Base-by-base conservation (phyloP, 805 yeast genomes). In the Limtongozyma cylindracea region DNA sequence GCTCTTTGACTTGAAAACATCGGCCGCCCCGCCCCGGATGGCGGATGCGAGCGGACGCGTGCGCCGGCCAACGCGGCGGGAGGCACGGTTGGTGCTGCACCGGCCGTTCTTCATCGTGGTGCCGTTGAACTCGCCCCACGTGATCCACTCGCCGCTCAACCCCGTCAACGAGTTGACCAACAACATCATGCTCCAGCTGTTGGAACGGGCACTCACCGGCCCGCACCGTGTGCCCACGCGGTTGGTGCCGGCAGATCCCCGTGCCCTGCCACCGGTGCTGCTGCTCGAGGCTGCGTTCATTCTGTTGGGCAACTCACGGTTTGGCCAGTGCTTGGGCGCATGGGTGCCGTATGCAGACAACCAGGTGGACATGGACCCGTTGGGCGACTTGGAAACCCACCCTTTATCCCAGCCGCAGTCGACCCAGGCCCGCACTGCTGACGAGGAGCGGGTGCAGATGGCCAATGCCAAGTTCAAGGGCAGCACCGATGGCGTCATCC, bases 311-410 rank as follows among this genome's bases (percentile, higher is more conserved):
- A 55, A 53, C 12, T 64, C 80, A 1, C 43, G 82, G 23, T 60
- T 59, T 31, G 53, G 69, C 1, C 46, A 57, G 14, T 53, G 80
- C 7, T 34, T 69, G 24, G 91, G 84, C 0, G 51, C 61, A 6
- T 76, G 91, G 91, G 37, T 61, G 0, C 59, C 69, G 0, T 76
- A 72, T 38, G 84, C 91, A 0, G 64, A 66, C 30, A 65, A 64
- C 0, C 44, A 50, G 1, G 61, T 65, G 5, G 91, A 76, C 38
- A 49, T 57, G 3, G 56, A 67, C 1, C 82, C 91, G 0, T 45
- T 73, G 17, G 60, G 54, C 10, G 17, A 36, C 46, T 1, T 43
- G 41, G 6, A 31, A 36, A 1, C 77, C 68, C 34, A 5, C 15
- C 29, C 43, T 3, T 27, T 49, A 1, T 26, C 61, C 30, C 33